Evolutionary conservation across 106 monocot species (phyloP), one percentile per base, ranked within the genome.

Genomic region (Ottelia alismoides): DNA sequence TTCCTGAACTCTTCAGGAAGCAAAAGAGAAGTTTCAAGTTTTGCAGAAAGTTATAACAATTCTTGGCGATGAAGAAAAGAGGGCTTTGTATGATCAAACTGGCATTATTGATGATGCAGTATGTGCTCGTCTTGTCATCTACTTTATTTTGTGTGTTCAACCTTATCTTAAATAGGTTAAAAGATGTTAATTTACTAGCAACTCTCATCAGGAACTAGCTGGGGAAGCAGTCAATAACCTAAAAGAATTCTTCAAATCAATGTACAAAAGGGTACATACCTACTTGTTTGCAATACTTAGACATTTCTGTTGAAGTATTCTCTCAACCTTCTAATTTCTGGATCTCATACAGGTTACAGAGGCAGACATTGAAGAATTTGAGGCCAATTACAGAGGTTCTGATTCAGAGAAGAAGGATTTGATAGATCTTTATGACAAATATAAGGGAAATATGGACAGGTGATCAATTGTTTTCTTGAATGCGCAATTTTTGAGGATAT

Each of bases 361-460:
- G 56, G 87, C 83, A 74, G 93, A 93, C 63, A 84, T 93, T 76
- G 93, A 93, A 73, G 93, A 88, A 53, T 93, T 93, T 65, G 87
- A 88, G 65, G 87, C 78, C 30, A 93, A 70, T 47, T 93, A 93
- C 58, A 77, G 93, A 78, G 93, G 93, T 16, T 93, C 93, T 46
- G 83, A 83, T 62, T 75, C 75, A 30, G 93, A 93, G 72, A 80
- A 84, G 57, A 93, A 78, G 55, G 93, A 93, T 75, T 48, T 93
- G 22, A 84, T 88, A 59, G 80, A 84, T 30, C 65, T 93, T 17
- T 93, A 84, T 61, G 64, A 19, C 27, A 71, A 80, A 75, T 84
- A 51, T 19, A 83, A 88, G 60, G 93, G 93, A 21, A 78, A 93
- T 49, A 93, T 93, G 93, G 57, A 93, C 51, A 88, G 83, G 93